Conservation (phyloP, 257 asterid species). For the Verbascum thapsus region DNA sequence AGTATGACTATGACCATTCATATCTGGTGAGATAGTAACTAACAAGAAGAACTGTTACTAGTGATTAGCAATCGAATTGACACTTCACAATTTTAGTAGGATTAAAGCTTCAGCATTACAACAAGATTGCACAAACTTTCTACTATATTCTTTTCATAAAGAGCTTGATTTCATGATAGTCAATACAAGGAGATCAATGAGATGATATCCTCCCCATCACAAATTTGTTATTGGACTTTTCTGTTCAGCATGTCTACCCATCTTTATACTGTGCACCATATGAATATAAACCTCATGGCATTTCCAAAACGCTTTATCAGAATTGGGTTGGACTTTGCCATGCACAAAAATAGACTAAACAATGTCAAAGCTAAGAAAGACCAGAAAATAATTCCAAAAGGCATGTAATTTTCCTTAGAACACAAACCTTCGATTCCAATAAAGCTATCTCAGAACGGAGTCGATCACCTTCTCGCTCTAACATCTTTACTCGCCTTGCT, state of each 20-base stretch:
- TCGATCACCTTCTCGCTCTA: conserved; percentile 91
- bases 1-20: background rate
- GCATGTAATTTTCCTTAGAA: conserved; percentile 16
- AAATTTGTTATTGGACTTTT: conserved; percentile 1
- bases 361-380: conserved; percentile 2
- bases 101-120: background rate
- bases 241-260: conserved; percentile 2
- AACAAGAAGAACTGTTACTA: background rate
- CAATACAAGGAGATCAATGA: conserved; percentile 2
- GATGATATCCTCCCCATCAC: conserved; percentile 7
- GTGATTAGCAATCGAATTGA: background rate
- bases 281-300: conserved; percentile 18
- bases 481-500: conserved; percentile 76
- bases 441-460: conserved; percentile 87
- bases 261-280: background rate
- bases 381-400: conserved; percentile 21
- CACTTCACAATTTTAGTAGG: background rate
- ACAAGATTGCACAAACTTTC: conserved; percentile 19
- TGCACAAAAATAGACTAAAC: conserved; percentile 20
- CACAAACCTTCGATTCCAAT: conserved; percentile 94
- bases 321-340: conserved; percentile 19
- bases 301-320: conserved; percentile 21
- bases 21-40: background rate
- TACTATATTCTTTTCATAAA: conserved; percentile 13
- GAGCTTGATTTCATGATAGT: conserved; percentile 8